Conservation (phyloP, 23 red algal species). For the Gracilaria vermiculophylla region DNA sequence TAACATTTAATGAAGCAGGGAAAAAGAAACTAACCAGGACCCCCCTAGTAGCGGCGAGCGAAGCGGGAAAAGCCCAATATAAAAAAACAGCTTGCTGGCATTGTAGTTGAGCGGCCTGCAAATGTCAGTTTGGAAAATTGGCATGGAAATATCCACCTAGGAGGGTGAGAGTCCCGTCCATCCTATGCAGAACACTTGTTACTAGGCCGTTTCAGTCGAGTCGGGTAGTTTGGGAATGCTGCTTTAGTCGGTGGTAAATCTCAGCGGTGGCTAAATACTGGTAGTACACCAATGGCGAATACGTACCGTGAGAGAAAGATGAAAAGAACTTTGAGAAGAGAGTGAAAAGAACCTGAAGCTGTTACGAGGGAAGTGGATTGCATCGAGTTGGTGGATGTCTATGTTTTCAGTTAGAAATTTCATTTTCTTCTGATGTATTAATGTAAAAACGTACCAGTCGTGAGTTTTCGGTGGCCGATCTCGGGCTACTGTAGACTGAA, state of each 20-base stretch:
- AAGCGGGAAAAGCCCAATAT: slow-evolving; percentile 87
- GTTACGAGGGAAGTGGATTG: slow-evolving; percentile 79
- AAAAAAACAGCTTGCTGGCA: slow-evolving; percentile 65
- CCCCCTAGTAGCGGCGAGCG: slow-evolving; percentile 98
- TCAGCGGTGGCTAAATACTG: slow-evolving; percentile 94
- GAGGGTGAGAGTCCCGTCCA: slow-evolving; percentile 93
- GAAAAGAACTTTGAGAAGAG: slow-evolving; percentile 85
- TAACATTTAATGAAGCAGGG: slow-evolving; percentile 95
- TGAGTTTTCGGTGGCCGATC: slow-evolving; percentile 33
- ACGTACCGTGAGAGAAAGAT: slow-evolving; percentile 96
- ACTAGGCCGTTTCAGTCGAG: slow-evolving; percentile 65
- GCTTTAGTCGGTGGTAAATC: slow-evolving; percentile 95
- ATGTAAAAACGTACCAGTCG: slow-evolving; percentile 25
- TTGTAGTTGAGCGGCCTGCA: slow-evolving; percentile 50
- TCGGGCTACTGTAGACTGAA: slow-evolving; percentile 11
- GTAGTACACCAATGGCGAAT: slow-evolving; percentile 90
- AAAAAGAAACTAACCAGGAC: slow-evolving; percentile 93
- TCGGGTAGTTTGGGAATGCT: slow-evolving; percentile 96
- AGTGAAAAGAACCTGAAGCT: slow-evolving; percentile 83
- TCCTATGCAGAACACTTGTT: slow-evolving; percentile 42
- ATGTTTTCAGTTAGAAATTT: slow-evolving; percentile 32
- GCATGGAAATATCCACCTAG: slow-evolving; percentile 51
- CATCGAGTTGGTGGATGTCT: slow-evolving; percentile 45
- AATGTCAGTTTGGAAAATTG: slow-evolving; percentile 39
- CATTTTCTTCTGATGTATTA: slow-evolving; percentile 8